These are phyloP conservation scores for Stephanodiscus triporus DNA, from an alignment of 108 stramenopile genomes.

Conservation along the genomic window DNA sequence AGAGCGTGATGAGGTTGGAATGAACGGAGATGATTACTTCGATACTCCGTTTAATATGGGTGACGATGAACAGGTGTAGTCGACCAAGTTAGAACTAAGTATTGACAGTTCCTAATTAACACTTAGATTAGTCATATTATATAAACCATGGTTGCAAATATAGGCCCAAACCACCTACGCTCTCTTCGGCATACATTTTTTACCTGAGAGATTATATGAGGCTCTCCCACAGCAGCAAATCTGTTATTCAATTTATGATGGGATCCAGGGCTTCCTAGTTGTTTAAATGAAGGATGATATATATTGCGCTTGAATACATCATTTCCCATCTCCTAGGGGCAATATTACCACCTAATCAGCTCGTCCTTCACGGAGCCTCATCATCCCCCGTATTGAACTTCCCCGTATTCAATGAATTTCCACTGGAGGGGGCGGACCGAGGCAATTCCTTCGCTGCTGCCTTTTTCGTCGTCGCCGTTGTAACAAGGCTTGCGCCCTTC, in stretches of 20 bases:
- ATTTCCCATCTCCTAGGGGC: not conserved
- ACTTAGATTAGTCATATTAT: not conserved
- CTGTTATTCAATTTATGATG: not conserved
- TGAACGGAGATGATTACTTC: conserved; percentile 32
- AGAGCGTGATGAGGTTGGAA: not conserved
- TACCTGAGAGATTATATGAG: not conserved
- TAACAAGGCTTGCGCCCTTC: conserved; percentile 10
- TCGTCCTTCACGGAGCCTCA: conserved; percentile 1
- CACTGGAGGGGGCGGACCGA: conserved; percentile 9
- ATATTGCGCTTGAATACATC: not conserved
- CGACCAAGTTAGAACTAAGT: not conserved
- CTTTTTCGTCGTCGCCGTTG: not conserved
- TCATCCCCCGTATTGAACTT: not conserved
- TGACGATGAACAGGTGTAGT: conserved; percentile 19
- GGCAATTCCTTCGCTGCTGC: conserved; percentile 9
- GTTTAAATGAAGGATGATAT: not conserved
- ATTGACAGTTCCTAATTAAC: not conserved
- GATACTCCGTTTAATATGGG: conserved; percentile 29
- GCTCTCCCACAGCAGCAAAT: not conserved
- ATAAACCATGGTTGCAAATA: not conserved
- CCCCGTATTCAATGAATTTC: not conserved
- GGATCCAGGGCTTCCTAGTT: not conserved
- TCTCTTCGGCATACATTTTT: too few species aligned
- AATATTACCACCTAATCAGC: conserved; percentile 2
- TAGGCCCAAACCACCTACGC: not conserved